These are phyloP conservation scores for Picea sitchensis DNA, from an alignment of 75 land plant genomes.

Conservation along the genomic window DNA sequence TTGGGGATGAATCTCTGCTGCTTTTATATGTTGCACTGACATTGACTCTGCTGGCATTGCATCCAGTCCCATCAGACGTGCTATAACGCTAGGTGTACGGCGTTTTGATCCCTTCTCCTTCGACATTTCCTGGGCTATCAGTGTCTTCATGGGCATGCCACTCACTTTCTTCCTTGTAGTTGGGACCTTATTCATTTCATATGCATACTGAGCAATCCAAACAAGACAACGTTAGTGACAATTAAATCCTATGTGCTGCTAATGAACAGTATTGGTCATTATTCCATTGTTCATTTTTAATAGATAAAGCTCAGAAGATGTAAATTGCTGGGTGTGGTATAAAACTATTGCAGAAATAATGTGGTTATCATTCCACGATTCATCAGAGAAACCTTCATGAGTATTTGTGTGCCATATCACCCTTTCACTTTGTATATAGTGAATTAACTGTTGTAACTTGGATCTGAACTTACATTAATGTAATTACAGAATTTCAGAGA, in stretches of 20 bases:
- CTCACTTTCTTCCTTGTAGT: constrained; percentile 16
- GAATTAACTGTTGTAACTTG: background rate
- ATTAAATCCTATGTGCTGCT: background rate
- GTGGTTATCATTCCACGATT: background rate
- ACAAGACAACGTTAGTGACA: background rate
- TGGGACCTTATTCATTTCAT: constrained; percentile 24
- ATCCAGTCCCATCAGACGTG: constrained; percentile 95
- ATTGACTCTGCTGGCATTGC: constrained; percentile 48
- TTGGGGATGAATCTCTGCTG: constrained; percentile 14
- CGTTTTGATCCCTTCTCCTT: constrained; percentile 35
- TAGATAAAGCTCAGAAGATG: background rate
- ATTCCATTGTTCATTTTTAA: too few species aligned
- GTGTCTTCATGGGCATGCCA: constrained; percentile 59
- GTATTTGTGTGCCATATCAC: background rate
- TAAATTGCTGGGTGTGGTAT: background rate
- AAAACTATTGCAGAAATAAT: background rate
- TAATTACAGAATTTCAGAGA: background rate
- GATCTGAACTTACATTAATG: background rate
- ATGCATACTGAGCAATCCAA: constrained; percentile 28
- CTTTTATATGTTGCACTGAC: constrained; percentile 5
- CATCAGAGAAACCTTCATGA: too few species aligned
- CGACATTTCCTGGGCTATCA: constrained; percentile 54
- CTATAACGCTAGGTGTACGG: constrained; percentile 78
- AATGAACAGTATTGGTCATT: too few species aligned
- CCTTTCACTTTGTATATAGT: background rate